A percentile compares a stretch with the other conserved stretches of the same genome.
Conservation (phyloP, 768 basidiomycete genomes). For the Phaffia tasmanica region DNA sequence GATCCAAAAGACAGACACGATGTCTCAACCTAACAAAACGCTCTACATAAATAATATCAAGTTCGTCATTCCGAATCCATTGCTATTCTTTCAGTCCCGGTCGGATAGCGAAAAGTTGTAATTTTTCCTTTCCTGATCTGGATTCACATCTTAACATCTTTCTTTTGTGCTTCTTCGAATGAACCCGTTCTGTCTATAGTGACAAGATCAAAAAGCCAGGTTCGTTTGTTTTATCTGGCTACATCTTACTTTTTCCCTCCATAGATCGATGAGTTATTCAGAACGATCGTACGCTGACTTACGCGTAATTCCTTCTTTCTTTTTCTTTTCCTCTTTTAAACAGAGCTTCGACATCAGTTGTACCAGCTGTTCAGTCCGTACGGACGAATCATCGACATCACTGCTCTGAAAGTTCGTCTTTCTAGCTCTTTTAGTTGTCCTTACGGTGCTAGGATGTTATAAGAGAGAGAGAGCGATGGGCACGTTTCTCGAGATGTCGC, state of each 20-base stretch:
- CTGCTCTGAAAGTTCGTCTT: conserved; percentile 23
- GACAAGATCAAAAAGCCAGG: conserved; percentile 27
- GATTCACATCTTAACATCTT: too few relatives aligned
- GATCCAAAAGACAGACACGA: neutral
- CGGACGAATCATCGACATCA: conserved; percentile 22
- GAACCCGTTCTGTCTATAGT: conserved; percentile 1
- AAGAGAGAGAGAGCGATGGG: too few relatives aligned
- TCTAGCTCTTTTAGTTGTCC: neutral
- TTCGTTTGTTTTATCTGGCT: neutral
- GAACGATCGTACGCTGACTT: neutral
- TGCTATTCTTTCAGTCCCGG: neutral
- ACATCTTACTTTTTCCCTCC: neutral
- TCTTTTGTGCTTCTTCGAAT: neutral
- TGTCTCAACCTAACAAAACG: conserved; percentile 23
- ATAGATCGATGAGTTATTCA: neutral
- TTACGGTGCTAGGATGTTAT: neutral
- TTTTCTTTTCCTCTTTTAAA: neutral
- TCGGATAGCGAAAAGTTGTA: neutral
- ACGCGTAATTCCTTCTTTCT: neutral
- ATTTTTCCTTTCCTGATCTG: neutral
- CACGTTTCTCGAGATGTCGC: too few relatives aligned
- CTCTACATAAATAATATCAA: conserved; percentile 27
- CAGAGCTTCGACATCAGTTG: conserved; percentile 24
- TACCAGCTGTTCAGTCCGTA: conserved; percentile 27
- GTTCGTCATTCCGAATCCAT: conserved; percentile 4